Base-by-base conservation (phyloP, 208 protist genomes). In the Trypanosoma lewisi region DNA sequence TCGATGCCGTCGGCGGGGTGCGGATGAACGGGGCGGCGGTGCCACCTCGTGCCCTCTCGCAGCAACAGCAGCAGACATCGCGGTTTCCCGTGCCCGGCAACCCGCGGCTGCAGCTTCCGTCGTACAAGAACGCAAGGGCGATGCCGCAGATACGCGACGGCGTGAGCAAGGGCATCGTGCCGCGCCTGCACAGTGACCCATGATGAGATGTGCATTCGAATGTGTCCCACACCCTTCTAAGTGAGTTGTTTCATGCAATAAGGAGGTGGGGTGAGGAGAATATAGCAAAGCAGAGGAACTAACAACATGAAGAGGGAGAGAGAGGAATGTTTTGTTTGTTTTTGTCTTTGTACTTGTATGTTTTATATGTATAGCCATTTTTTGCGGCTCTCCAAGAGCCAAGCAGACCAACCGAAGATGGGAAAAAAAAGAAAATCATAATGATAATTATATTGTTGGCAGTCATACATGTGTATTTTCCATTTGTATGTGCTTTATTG, bases 1-100 rank as follows among this genome's bases (percentile, higher is more conserved):
- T 51, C 0, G 67, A 73, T 12, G 67, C 59, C 21, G 67, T 73
- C 17, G 52, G 36, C 27, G 67, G 67, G 31, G 59, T 45, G 33
- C 56, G 66, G 17, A 5, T 62, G 12, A 63, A 11, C 23, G 59
- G 33, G 2, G 49, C 59, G 0, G 67, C 51, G 2, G 52, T 55
- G 0, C 17, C 30, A 4, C 39, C 41, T 8, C 65, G 65, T 21
- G 14, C 37, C 11, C 17, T 62, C 11, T 17, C 47, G n/a, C n/a
- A 42, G 1, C 65, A 71, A 23, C 12, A 33, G n/a, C n/a, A 42
- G 1, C 65, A 71, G 33, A 14, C 42, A 25, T 47, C 21, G 3
- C 54, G 65, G 1, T 58, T 64, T 51, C 65, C 65, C 42, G 21
- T 62, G 3, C 9, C 47, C 19, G 49, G 11, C 14, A 64, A 23